phyloP scores from a whole-genome alignment of 805 yeast genomes.

The Spathaspora boniae region DNA sequence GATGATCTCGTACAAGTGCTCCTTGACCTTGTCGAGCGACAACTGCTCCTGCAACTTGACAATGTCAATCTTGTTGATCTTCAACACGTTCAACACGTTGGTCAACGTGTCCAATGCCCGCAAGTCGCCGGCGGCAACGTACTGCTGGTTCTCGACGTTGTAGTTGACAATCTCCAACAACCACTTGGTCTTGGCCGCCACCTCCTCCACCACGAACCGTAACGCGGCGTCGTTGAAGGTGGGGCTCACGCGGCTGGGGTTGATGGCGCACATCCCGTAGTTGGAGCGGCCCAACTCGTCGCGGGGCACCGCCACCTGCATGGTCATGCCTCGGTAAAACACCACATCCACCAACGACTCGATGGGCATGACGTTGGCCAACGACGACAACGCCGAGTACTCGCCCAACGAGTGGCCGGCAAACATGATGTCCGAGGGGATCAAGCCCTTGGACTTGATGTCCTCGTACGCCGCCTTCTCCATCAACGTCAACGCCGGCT shows the following conservation, averaged over 20 bases:
- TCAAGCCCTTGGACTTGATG: constrained; percentile 91
- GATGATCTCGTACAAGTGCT: constrained; percentile 83
- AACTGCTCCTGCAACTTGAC: constrained; percentile 78
- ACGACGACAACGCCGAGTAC: constrained; percentile 93
- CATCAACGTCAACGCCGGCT: constrained; percentile 98
- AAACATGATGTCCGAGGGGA: constrained; percentile 88
- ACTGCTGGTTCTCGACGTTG: constrained; percentile 97
- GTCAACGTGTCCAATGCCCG: constrained; percentile 91
- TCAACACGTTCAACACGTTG: constrained; percentile 89
- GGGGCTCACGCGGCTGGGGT: constrained; percentile 87
- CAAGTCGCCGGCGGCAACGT: constrained; percentile 98
- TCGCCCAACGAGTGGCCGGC: constrained; percentile 99
- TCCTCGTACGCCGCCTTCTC: constrained; percentile 99
- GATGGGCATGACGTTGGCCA: constrained; percentile 98
- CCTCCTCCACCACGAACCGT: constrained; percentile 89
- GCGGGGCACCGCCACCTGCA: constrained; percentile 99
- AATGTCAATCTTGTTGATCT: constrained; percentile 91
- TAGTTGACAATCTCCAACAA: constrained; percentile 95
- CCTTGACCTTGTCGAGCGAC: constrained; percentile 84
- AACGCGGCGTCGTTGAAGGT: constrained; percentile 92
- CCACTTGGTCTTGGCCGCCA: constrained; percentile 83
- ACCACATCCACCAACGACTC: constrained; percentile 96
- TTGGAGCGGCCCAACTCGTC: constrained; percentile 93
- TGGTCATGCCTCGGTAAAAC: constrained; percentile 99
- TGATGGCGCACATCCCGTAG: constrained; percentile 98